Base-by-base conservation (phyloP, 1,284 basidiomycete genomes). In the Leccinum fallax region DNA sequence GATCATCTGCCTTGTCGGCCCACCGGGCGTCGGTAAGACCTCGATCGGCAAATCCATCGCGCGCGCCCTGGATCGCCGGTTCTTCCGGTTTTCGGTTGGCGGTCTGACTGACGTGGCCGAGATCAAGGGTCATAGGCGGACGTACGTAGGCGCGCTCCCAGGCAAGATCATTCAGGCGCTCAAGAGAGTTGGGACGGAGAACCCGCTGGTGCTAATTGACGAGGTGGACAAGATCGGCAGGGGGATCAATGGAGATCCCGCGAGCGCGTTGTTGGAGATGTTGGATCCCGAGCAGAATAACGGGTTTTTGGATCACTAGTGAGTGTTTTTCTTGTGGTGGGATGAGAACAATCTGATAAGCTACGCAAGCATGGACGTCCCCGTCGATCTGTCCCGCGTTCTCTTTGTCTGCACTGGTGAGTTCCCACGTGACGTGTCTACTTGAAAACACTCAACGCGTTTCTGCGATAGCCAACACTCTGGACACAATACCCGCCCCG, bases 221-320 rank as follows among this genome's bases (percentile, higher is more conserved):
- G 97, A 99, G 77, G 94, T 99, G 26, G 97, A 99, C 82, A 99
- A 99, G 84, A 95, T 99, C 64, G 95, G 95, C n/a, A 84, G 93
- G 26, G 94, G 95, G 0, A 90, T 94, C 74, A 97, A 98, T 70
- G 97, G 97, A 2, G 97, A 99, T 76, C 97, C 97, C 4, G 87
- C 94, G 0, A 95, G 93, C 66, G 97, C 97, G 0, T 77, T 99
- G 58, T 80, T 99, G 52, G 97, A 99, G 79, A 98, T 98, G 95
- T 82, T 99, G 57, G 97, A 99, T 76, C 97, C 97, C 0, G 97
- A 99, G 76, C 97, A 99, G 80, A 99, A 99, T 76, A 90, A 89
- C 26, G 92, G 90, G 28, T 99, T 98, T 84, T 80, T 98, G 68
- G 97, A 98, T 75, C 95, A 98, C 74, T 98, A 98, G 90, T 93